Evolutionary conservation across 1,284 basidiomycete genomes (phyloP).

Genomic region (Meira nashicola): DNA sequence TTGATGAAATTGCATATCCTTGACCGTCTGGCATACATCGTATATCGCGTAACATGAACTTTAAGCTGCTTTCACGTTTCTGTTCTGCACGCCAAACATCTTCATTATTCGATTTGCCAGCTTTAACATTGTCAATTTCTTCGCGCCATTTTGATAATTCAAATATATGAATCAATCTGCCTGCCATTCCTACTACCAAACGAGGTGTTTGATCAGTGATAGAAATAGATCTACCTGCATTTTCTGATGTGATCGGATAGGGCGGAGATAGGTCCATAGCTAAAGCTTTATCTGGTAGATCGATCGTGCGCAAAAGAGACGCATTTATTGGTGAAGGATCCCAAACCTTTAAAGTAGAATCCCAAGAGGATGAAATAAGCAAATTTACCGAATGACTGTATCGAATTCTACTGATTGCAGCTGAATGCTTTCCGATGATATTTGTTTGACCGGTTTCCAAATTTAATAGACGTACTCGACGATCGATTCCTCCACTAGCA

Average conservation of each 20-base stretch:
- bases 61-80: slow-evolving; percentile 82
- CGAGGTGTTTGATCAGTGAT: slow-evolving; percentile 27
- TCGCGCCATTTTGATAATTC: slow-evolving; percentile 25
- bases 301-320: slow-evolving; percentile 23
- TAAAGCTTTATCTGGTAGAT: slow-evolving; percentile 41
- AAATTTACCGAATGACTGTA: slow-evolving; percentile 21
- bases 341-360: slow-evolving; percentile 38
- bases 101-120: slow-evolving; percentile 17
- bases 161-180: slow-evolving; percentile 35
- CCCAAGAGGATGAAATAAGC: slow-evolving; percentile 31
- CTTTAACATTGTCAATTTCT: slow-evolving; percentile 18
- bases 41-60: slow-evolving; percentile 86
- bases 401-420: slow-evolving; percentile 32
- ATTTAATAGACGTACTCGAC: slow-evolving; percentile 41
- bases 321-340: slow-evolving; percentile 14
- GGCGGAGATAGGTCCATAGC: slow-evolving; percentile 42
- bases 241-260: slow-evolving; percentile 5
- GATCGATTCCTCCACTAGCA: slow-evolving; percentile 40
- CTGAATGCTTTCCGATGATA: slow-evolving; percentile 45
- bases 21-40: slow-evolving; percentile 88
- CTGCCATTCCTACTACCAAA: slow-evolving; percentile 41
- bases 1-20: slow-evolving; percentile 89
- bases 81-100: slow-evolving; percentile 56
- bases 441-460: slow-evolving; percentile 27
- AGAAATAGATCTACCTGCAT: neutral